Evolutionary conservation across 73 alveolate species (phyloP).

Genomic region (Paramecium octaurelia): DNA sequence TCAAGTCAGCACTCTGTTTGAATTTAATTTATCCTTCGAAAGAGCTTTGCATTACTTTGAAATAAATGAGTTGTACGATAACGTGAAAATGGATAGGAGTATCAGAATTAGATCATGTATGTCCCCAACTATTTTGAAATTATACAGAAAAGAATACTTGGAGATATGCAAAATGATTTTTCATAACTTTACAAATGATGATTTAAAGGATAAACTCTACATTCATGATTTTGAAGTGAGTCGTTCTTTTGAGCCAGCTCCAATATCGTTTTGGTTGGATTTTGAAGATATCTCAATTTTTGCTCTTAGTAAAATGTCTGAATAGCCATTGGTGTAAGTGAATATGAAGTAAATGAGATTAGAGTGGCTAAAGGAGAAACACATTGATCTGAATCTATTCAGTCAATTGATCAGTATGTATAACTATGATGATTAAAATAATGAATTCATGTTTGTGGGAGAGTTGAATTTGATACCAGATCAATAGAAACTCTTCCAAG

Average conservation of each 20-base stretch:
- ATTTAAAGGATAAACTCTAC: slow-evolving; percentile 29
- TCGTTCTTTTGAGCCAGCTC: slow-evolving; percentile 52
- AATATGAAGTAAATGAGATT: slow-evolving; percentile 43
- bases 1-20: neutral
- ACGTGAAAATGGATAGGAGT: slow-evolving; percentile 38
- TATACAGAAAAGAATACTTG: slow-evolving; percentile 52
- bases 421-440: slow-evolving; percentile 29
- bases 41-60: slow-evolving; percentile 13
- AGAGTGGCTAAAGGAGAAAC: slow-evolving; percentile 28
- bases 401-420: slow-evolving; percentile 25
- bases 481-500: neutral
- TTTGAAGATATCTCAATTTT: slow-evolving; percentile 28
- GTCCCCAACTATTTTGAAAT: slow-evolving; percentile 36
- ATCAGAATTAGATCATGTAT: slow-evolving; percentile 42
- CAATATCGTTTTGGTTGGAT: slow-evolving; percentile 53
- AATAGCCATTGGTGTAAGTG: slow-evolving; percentile 2
- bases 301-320: slow-evolving; percentile 19
- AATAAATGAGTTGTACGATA: neutral
- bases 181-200: slow-evolving; percentile 59
- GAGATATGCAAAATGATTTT: slow-evolving; percentile 50
- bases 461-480: neutral
- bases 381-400: slow-evolving; percentile 28
- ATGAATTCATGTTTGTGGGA: slow-evolving; percentile 43
- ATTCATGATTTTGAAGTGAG: slow-evolving; percentile 39
- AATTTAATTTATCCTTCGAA: slow-evolving; percentile 40